A percentile compares a stretch with the other conserved stretches of the same genome.
Conservation (phyloP, 2,329 filamentous ascomycete species). For the Talaromyces sp. region DNA sequence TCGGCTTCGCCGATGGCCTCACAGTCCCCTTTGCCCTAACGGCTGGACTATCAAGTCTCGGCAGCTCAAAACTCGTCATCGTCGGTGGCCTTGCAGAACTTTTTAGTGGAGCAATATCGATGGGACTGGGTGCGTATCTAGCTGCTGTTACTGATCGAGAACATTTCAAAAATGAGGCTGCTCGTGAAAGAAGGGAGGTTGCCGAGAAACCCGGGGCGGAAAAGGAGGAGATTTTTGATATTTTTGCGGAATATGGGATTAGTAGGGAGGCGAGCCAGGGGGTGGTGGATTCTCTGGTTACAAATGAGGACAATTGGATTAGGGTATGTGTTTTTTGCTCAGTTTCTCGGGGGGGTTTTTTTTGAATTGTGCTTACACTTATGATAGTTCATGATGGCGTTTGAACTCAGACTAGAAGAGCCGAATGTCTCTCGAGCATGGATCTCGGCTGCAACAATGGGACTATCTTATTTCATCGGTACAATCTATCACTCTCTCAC, state of each 20-base stretch:
- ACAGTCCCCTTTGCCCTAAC: constrained; percentile 74
- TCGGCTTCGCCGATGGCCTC: constrained; percentile 69
- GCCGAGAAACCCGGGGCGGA: constrained; percentile 45
- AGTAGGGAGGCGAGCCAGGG: constrained; percentile 42
- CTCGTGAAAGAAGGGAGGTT: constrained; percentile 47
- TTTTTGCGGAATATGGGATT: constrained; percentile 52
- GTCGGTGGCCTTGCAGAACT: constrained; percentile 68
- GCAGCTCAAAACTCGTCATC: constrained; percentile 59
- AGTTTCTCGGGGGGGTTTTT: too few relatives aligned
- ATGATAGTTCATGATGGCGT: constrained; percentile 57
- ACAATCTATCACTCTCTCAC: not conserved
- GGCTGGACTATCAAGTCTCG: constrained; percentile 58
- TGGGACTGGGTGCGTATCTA: constrained; percentile 69
- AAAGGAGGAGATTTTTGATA: constrained; percentile 44
- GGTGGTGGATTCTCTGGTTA: constrained; percentile 52
- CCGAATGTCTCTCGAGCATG: constrained; percentile 44
- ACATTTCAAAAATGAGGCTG: constrained; percentile 44
- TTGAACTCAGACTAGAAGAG: constrained; percentile 52
- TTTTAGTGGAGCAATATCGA: constrained; percentile 66
- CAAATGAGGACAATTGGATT: constrained; percentile 50
- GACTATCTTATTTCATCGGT: constrained; percentile 32
- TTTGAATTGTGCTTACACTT: not conserved
- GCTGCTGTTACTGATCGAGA: constrained; percentile 45
- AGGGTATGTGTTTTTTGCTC: constrained; percentile 22
- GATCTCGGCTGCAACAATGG: constrained; percentile 43